These are phyloP conservation scores for Trichoderma semiorbis DNA, from an alignment of 2,329 filamentous ascomycete genomes.

Conservation along the genomic window DNA sequence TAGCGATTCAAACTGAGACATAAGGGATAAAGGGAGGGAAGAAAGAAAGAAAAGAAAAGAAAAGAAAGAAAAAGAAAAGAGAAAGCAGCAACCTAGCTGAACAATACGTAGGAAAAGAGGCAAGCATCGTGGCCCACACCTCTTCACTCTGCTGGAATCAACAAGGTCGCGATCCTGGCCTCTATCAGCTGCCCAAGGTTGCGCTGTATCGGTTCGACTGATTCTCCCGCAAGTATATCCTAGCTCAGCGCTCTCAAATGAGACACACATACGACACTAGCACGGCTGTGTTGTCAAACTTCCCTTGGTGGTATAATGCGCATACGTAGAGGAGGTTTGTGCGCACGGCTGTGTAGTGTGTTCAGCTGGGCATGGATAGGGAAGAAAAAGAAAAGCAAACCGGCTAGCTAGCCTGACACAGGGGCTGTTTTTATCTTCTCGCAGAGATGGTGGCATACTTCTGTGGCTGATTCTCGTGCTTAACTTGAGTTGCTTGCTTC, in stretches of 20 bases:
- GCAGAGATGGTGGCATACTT: not conserved
- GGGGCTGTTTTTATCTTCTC: not conserved
- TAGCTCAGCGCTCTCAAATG: not conserved
- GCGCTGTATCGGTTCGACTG: not conserved
- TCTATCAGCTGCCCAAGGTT: not conserved
- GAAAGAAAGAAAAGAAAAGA: not conserved
- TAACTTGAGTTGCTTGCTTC: not conserved
- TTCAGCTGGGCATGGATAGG: conserved; percentile 15
- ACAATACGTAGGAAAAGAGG: not conserved
- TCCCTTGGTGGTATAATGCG: not conserved
- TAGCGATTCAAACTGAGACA: conserved; percentile 13
- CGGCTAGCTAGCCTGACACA: not conserved
- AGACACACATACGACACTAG: conserved; percentile 6
- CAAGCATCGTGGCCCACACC: not conserved
- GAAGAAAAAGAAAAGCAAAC: not conserved
- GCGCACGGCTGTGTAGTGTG: not conserved
- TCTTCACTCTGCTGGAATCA: not conserved
- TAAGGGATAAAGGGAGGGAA: not conserved
- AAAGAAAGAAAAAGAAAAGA: not conserved
- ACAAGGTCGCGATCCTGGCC: not conserved
- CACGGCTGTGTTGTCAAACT: not conserved
- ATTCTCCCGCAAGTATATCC: not conserved
- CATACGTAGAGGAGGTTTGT: not conserved
- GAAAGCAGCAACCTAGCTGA: not conserved
- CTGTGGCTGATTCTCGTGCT: not conserved